phyloP scores from a whole-genome alignment of 257 asterid genomes.

The Forsythia suspensa region DNA sequence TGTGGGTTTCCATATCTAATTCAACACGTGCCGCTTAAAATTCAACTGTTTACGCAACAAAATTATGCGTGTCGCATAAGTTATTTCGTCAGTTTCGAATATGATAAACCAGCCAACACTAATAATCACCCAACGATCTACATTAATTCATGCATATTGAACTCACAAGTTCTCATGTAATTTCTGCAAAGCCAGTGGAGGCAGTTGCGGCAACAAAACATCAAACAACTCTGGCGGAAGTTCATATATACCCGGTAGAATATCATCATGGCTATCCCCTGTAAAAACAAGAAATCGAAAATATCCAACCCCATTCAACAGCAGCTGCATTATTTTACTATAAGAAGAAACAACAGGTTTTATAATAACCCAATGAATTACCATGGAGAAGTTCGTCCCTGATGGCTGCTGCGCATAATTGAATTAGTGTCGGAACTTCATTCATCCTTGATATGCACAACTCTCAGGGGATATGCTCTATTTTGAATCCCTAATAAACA shows the following conservation, averaged over 20 bases:
- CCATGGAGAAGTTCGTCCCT: constrained; percentile 60
- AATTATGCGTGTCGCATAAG: background rate
- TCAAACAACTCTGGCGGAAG: constrained; percentile 70
- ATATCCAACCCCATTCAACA: background rate
- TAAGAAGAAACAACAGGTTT: background rate
- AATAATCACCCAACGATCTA: background rate
- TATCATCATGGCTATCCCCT: constrained; percentile 43
- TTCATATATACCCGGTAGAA: constrained; percentile 42
- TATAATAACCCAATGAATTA: constrained; percentile 9
- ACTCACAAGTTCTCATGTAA: constrained; percentile 60
- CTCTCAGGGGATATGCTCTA: background rate
- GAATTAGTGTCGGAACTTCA: constrained; percentile 50
- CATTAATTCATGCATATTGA: background rate
- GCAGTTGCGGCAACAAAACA: constrained; percentile 56
- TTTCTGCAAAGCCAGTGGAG: constrained; percentile 71
- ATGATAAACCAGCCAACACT: background rate
- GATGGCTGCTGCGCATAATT: constrained; percentile 50
- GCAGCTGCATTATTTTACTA: background rate
- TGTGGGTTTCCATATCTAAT: background rate
- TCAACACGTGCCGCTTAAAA: background rate
- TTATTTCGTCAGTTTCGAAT: background rate
- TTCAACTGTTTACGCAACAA: background rate
- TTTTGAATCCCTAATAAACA: background rate
- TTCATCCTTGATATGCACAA: constrained; percentile 29
- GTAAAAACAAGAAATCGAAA: constrained; percentile 13